Evolutionary conservation across 139 green algal genomes (phyloP).

Genomic region (Chlorella sp.): DNA sequence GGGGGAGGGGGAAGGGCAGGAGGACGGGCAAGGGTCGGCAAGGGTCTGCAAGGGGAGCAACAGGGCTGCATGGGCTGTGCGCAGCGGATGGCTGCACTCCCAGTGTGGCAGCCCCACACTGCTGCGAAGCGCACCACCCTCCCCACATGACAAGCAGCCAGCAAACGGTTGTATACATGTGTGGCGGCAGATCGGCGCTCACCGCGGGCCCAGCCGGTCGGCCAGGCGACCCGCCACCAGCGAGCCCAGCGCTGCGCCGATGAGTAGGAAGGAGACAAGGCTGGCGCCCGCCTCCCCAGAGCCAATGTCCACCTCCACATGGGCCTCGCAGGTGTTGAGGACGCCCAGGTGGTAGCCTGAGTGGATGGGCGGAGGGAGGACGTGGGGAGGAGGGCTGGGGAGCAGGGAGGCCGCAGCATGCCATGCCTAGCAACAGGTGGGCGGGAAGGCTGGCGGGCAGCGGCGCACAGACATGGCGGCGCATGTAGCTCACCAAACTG

Average conservation of each 20-base stretch:
- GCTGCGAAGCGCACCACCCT: neutral
- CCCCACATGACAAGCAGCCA: neutral
- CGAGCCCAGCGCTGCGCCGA: slow-evolving; percentile 52
- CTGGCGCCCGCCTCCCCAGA: slow-evolving; percentile 6
- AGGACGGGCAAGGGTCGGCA: too few species aligned
- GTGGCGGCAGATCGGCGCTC: neutral
- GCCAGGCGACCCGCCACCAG: slow-evolving; percentile 56
- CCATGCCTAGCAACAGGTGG: neutral
- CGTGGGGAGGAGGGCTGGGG: neutral
- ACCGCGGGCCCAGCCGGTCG: slow-evolving; percentile 56
- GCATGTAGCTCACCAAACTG: slow-evolving; percentile 50
- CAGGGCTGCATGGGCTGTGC: neutral
- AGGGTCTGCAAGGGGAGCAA: too few species aligned
- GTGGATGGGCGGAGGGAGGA: neutral
- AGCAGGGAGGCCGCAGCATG: neutral
- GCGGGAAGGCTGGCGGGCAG: neutral
- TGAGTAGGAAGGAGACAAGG: slow-evolving; percentile 55
- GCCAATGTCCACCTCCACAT: slow-evolving; percentile 46
- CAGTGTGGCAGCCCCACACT: neutral
- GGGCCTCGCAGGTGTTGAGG: slow-evolving; percentile 65
- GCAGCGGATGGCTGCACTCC: neutral
- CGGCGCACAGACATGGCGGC: neutral
- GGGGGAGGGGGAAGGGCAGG: neutral
- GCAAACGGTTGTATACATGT: neutral
- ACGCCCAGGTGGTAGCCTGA: slow-evolving; percentile 70